Evolutionary conservation across 495 filamentous ascomycete species (phyloP).

Genomic region (Penicillium pancosmium): DNA sequence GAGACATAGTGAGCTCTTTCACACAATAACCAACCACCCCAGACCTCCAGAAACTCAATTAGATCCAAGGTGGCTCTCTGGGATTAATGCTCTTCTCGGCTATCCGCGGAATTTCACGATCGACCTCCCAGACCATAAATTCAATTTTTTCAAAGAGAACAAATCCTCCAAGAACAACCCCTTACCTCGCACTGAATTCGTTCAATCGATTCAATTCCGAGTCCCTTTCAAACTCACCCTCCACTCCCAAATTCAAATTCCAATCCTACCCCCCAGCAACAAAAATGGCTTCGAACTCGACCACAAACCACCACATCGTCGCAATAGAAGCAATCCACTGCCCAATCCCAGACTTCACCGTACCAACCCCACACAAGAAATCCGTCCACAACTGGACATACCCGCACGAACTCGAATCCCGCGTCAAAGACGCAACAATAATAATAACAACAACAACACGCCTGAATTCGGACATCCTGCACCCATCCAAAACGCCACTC

Average conservation of each 20-base stretch:
- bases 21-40: too few species aligned
- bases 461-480: conserved; percentile 30
- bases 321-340: conserved; percentile 49
- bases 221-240: too few species aligned
- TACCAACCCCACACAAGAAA: conserved; percentile 38
- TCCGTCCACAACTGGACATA: conserved; percentile 37
- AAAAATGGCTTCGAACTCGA: background rate
- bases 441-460: conserved; percentile 44
- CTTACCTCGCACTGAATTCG: too few species aligned
- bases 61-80: too few species aligned
- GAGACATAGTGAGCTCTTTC: too few species aligned
- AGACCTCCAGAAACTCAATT: too few species aligned
- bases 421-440: conserved; percentile 52
- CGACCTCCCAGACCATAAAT: too few species aligned
- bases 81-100: too few species aligned
- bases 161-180: too few species aligned
- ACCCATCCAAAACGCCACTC: conserved; percentile 17
- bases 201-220: background rate
- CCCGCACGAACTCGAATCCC: conserved; percentile 32
- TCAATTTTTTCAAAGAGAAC: too few species aligned
- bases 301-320: conserved; percentile 41
- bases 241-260: too few species aligned
- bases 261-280: background rate
- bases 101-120: too few species aligned
- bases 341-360: conserved; percentile 42